These are phyloP conservation scores for Alternaria gaisen DNA, from an alignment of 2,329 filamentous ascomycete genomes.

Conservation along the genomic window DNA sequence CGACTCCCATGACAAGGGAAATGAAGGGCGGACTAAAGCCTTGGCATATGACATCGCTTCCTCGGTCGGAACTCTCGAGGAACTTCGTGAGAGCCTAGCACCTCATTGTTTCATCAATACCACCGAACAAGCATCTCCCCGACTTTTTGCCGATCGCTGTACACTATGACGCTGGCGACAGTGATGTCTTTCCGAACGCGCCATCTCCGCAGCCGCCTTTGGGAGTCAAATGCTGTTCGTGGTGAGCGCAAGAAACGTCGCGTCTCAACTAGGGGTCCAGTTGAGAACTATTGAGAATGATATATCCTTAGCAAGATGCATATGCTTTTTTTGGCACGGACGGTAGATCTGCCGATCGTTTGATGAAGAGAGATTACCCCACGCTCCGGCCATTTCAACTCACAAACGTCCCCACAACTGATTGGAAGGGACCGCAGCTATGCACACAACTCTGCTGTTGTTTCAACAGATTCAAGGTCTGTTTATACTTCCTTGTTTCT, in stretches of 20 bases:
- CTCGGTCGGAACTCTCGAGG: background rate
- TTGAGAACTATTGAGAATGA: background rate
- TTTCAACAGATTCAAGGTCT: conserved; percentile 5
- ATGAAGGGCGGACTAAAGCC: conserved; percentile 15
- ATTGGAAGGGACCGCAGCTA: conserved; percentile 4
- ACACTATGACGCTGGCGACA: background rate
- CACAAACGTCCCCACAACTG: conserved; percentile 10
- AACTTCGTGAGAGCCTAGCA: conserved; percentile 1
- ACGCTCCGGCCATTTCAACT: conserved; percentile 20
- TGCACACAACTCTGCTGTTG: conserved; percentile 1
- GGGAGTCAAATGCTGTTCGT: background rate
- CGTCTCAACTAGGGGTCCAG: background rate
- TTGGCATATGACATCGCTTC: conserved; percentile 8
- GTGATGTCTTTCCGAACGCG: background rate
- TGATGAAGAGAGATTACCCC: conserved; percentile 21
- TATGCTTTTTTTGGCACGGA: background rate
- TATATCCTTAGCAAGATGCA: background rate
- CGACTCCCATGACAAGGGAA: background rate
- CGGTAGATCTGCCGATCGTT: conserved; percentile 13
- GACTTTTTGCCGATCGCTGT: background rate
- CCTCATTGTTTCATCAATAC: conserved; percentile 14
- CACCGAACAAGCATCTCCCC: conserved; percentile 1
- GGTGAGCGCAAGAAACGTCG: background rate
- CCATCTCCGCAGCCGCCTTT: no score
- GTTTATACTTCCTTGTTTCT: background rate